A percentile compares a stretch with the other conserved stretches of the same genome.
Evolutionary conservation across 768 basidiomycete genomes (phyloP).

Genomic region (Infundibulicybe gibba): DNA sequence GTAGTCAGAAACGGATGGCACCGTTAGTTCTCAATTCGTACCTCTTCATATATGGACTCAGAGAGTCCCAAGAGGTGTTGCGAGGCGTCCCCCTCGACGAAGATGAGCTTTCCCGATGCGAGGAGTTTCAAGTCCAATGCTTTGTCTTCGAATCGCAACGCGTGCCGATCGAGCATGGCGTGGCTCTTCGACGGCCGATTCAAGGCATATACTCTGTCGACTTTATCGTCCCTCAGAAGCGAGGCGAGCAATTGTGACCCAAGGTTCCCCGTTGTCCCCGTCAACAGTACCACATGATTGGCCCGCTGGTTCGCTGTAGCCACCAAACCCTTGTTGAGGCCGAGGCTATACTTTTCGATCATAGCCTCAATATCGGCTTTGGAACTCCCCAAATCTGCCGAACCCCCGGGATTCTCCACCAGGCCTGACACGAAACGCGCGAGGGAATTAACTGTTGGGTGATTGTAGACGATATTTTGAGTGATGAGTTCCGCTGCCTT

Average conservation of each 20-base stretch:
- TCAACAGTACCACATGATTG: too few relatives aligned
- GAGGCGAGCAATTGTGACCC: too few relatives aligned
- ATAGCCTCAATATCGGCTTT: constrained; percentile 23
- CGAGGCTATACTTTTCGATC: constrained; percentile 26
- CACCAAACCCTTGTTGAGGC: constrained; percentile 2
- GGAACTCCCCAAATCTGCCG: background rate
- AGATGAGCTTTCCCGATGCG: constrained; percentile 9
- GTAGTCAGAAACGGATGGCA: background rate
- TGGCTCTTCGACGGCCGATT: too few relatives aligned
- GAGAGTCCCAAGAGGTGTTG: constrained; percentile 6
- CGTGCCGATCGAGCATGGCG: constrained; percentile 13
- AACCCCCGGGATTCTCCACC: constrained; percentile 1
- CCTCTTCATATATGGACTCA: too few relatives aligned
- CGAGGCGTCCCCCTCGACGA: constrained; percentile 12
- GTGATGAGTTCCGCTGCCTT: constrained; percentile 22
- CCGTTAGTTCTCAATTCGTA: too few relatives aligned
- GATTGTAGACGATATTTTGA: constrained; percentile 23
- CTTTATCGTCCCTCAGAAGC: too few relatives aligned
- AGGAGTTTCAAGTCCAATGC: constrained; percentile 13
- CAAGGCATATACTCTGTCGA: too few relatives aligned
- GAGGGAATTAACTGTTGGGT: constrained; percentile 23
- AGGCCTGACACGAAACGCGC: constrained; percentile 19
- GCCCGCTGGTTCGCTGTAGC: background rate
- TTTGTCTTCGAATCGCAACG: constrained; percentile 10
- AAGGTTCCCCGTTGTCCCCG: too few relatives aligned